A percentile compares a stretch with the other conserved stretches of the same genome.
These are phyloP conservation scores for Trichosporon coremiiforme DNA, from an alignment of 1,284 basidiomycete genomes.

Conservation along the genomic window DNA sequence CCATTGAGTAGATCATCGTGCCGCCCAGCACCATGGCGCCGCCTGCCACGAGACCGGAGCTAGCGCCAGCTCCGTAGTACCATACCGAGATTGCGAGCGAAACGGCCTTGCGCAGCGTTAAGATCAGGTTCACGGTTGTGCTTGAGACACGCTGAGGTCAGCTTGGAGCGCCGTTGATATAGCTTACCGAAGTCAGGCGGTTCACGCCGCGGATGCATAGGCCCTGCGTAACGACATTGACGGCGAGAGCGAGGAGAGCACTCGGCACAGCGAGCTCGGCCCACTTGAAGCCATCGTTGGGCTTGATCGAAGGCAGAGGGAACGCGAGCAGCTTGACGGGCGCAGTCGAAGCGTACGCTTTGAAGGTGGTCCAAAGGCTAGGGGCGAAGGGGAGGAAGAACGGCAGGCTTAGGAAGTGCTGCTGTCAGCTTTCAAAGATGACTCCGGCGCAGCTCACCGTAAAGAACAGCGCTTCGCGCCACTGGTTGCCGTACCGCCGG, in stretches of 20 bases:
- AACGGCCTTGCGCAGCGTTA: slow-evolving; percentile 85
- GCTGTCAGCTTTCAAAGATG: slow-evolving; percentile 21
- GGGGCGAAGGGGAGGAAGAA: slow-evolving; percentile 68
- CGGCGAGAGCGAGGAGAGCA: slow-evolving; percentile 66
- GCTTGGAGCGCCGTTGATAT: background rate
- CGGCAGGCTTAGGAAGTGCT: slow-evolving; percentile 68
- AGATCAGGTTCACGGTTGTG: slow-evolving; percentile 81
- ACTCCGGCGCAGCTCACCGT: slow-evolving; percentile 37
- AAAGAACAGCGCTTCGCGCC: slow-evolving; percentile 93
- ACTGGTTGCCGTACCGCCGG: slow-evolving; percentile 67
- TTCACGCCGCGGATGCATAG: slow-evolving; percentile 90
- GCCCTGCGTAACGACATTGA: slow-evolving; percentile 83
- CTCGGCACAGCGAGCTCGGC: slow-evolving; percentile 61
- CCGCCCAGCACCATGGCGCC: slow-evolving; percentile 51
- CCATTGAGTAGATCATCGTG: slow-evolving; percentile 39
- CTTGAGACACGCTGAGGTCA: slow-evolving; percentile 63
- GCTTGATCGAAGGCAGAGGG: slow-evolving; percentile 32
- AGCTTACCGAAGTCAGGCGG: slow-evolving; percentile 65
- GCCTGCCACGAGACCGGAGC: slow-evolving; percentile 46
- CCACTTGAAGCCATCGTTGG: slow-evolving; percentile 23
- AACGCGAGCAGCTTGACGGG: slow-evolving; percentile 43
- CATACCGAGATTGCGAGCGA: slow-evolving; percentile 68
- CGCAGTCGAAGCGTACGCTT: slow-evolving; percentile 45
- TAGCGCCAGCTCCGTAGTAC: slow-evolving; percentile 52
- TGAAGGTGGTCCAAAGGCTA: slow-evolving; percentile 60